Conservation (phyloP, 495 filamentous ascomycete genomes). For the Aspergillus funiculosus region DNA sequence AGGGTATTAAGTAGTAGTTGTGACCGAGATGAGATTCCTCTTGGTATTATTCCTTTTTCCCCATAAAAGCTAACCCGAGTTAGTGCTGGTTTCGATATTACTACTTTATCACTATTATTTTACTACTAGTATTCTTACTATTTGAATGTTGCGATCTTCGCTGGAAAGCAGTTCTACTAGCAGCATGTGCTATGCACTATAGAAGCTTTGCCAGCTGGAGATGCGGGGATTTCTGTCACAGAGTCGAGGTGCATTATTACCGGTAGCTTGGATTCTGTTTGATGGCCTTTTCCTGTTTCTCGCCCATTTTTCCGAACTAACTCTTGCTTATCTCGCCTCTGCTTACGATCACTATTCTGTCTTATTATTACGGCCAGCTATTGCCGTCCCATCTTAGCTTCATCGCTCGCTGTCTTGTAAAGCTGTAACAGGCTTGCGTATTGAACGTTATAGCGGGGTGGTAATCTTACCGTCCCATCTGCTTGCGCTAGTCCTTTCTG, state of each 20-base stretch:
- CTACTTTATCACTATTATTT: background rate
- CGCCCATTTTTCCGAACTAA: too few relatives aligned
- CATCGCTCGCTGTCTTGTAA: background rate
- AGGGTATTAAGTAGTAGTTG: too few relatives aligned
- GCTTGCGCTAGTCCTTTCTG: background rate
- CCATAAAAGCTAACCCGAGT: too few relatives aligned
- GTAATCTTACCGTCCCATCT: background rate
- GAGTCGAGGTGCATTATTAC: too few relatives aligned
- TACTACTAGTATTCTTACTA: background rate
- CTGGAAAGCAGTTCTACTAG: conserved; percentile 9
- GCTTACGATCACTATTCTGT: background rate
- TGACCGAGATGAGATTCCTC: too few relatives aligned
- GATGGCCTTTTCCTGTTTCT: too few relatives aligned
- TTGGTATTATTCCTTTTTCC: too few relatives aligned
- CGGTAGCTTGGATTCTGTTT: too few relatives aligned
- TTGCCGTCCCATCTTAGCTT: background rate
- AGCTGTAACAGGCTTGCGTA: conserved; percentile 1
- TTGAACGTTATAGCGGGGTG: conserved; percentile 4
- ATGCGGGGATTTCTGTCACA: conserved; percentile 13
- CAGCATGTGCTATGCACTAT: background rate
- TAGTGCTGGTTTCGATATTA: background rate
- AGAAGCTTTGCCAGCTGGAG: conserved; percentile 1
- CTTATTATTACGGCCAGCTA: background rate
- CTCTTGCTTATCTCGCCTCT: background rate
- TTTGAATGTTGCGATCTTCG: conserved; percentile 13